Percentiles rank a stretch among this genome's conserved stretches.
These are phyloP conservation scores for Populus nigra DNA, from an alignment of 345 rosid genomes.

Conservation along the genomic window DNA sequence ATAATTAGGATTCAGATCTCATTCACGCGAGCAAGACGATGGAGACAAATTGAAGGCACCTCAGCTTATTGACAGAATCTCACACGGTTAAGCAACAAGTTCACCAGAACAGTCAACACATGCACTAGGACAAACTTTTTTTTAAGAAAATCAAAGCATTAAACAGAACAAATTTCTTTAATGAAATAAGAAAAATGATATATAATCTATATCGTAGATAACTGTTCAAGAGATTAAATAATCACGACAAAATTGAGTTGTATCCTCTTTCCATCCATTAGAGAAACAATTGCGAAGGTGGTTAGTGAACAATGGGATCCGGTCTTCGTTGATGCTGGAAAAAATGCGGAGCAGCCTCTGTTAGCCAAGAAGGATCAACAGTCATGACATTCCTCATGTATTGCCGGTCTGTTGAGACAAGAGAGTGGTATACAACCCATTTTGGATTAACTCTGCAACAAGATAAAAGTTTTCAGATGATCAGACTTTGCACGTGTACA, in stretches of 20 bases:
- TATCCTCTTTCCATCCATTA: neutral
- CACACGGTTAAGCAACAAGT: neutral
- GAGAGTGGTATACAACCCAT: conserved; percentile 78
- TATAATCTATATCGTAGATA: neutral
- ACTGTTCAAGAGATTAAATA: neutral
- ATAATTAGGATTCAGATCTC: no score
- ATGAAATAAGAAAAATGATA: neutral
- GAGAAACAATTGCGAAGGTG: neutral
- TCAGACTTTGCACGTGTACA: neutral
- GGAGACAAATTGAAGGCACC: no score
- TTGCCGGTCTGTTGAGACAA: conserved; percentile 83
- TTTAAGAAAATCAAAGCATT: neutral
- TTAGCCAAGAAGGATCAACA: conserved; percentile 76
- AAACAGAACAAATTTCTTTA: neutral
- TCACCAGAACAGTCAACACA: neutral
- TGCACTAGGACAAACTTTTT: neutral
- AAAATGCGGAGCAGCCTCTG: conserved; percentile 81
- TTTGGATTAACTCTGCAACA: conserved; percentile 83
- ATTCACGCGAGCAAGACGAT: no score
- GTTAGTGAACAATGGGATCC: conserved; percentile 8
- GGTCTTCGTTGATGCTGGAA: conserved; percentile 43
- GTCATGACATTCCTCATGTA: conserved; percentile 81
- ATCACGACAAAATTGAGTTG: neutral
- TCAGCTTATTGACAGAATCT: no score
- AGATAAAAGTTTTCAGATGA: neutral